Evolutionary conservation across 148 eudicot species (phyloP), one percentile per base, ranked within the genome.

Genomic region (Beta vulgaris): DNA sequence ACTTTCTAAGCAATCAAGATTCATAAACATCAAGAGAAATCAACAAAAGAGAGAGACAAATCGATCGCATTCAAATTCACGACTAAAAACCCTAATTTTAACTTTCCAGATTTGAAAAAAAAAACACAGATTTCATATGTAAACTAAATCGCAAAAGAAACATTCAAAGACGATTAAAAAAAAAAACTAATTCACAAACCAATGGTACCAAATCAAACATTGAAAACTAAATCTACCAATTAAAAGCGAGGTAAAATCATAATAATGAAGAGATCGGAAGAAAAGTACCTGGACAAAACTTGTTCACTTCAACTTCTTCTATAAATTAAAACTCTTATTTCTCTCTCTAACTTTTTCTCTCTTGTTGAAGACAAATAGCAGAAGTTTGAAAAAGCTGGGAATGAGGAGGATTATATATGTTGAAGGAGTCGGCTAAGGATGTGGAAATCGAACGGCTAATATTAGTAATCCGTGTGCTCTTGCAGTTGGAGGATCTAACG

Each of bases 391-490:
- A 39, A 0, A 0, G 7, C 0, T 0, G 42, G 79, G 55, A 84
- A 42, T 60, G 4, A 34, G 42, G 39, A 25, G 58, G 31, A 16
- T 61, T 84, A 84, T 87, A 84, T 78, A 77, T 9, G 54, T 29
- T 6, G 25, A 13, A 21, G 34, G 43, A n/a, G 69, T 74, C 65
- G 54, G 62, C 61, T 21, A 67, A 58, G 7, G 7, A 40, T 46
- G 43, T 10, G 44, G 6, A 0, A 25, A 77, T 88, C 80, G 55
- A 54, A 88, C 91, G 89, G 87, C 66, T 36, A 18, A 11, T 19
- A 77, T 7, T 68, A 3, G 40, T 23, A 36, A 80, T 87, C 85
- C 81, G 75, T 80, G 88, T 84, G 86, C 76, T 79, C 69, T 71
- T 35, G 7, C 7, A 13, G 16, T 7, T 34, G 10, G 7, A 7